A percentile compares a stretch with the other conserved stretches of the same genome.
Evolutionary conservation across 768 basidiomycete species (phyloP).

Genomic region (Panellus pusillus): DNA sequence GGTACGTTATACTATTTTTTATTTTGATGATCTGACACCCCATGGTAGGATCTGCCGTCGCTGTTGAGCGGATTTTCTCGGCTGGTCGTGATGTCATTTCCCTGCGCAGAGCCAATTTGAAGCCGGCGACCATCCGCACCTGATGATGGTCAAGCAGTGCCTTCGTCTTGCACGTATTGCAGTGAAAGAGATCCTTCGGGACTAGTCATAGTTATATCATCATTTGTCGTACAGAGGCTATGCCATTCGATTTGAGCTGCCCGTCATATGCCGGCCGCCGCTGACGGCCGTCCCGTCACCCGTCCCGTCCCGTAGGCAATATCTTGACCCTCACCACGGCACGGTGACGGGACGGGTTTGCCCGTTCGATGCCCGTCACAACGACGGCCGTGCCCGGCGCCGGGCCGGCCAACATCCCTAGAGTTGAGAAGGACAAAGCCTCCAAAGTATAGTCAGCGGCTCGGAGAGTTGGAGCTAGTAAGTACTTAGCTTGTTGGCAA

Average conservation of each 20-base stretch:
- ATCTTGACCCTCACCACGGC: background rate
- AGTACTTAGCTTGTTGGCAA: no score
- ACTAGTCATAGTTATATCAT: no score
- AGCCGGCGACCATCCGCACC: constrained; percentile 1
- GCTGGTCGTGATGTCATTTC: constrained; percentile 3
- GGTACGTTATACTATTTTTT: background rate
- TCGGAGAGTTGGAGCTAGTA: no score
- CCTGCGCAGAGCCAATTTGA: constrained; percentile 3
- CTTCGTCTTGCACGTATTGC: background rate
- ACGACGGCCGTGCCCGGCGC: no score
- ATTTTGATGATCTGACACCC: no score
- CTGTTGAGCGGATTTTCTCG: background rate
- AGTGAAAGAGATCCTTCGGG: constrained; percentile 3
- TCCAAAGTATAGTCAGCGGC: no score
- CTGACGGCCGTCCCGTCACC: background rate
- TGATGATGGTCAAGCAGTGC: constrained; percentile 4
- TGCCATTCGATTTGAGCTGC: background rate
- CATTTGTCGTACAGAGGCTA: no score
- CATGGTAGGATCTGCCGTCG: constrained; percentile 5
- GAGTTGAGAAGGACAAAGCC: no score
- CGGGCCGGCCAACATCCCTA: background rate
- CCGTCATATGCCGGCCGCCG: background rate
- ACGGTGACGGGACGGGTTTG: constrained; percentile 1
- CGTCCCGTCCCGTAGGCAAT: background rate
- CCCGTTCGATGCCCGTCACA: background rate